Evolutionary conservation across 2,329 filamentous ascomycete genomes (phyloP), one percentile per base, ranked within the genome.

Genomic region (Septoria linicola): DNA sequence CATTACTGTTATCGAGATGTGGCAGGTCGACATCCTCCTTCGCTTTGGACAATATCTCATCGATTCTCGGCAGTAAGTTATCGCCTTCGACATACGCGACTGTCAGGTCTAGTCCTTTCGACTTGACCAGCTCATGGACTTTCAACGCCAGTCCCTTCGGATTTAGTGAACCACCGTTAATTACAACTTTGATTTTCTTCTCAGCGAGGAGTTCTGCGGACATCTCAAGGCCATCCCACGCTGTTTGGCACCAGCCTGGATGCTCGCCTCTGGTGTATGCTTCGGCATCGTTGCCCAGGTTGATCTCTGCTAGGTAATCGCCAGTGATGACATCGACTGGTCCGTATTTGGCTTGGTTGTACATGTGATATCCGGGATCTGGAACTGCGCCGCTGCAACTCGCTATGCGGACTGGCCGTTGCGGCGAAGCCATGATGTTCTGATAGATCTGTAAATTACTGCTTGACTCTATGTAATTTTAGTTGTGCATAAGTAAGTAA

Each of bases 151-250:
- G 59, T 0, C 75, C 80, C 53, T 70, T 72, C 0, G 80, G 79
- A 49, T 82, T 78, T 14, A 79, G 68, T 2, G 73, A 76, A 0
- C 80, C 80, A 2, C 79, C 80, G 53, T 82, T 81, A 47, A 80
- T 68, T 27, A 80, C 68, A n/a, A 82, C 68, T 53, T 79, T 79
- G 65, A 81, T 80, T 0, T 69, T 63, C 50, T 77, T 77, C 41
- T 74, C 63, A 2, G 69, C 62, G 58, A 77, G 66, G 1, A 76
- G 61, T 3, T 76, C 70, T 13, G 80, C 70, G 1, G 70, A 72
- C 59, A 74, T 63, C 54, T 72, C 63, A 19, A 78, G 65, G 1
- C 74, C 75, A 49, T 77, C 72, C 76, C 76, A 76, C 41, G 76
- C 71, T 23, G 73, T 77, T 30, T 70, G 68, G 49, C 49, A 58